phyloP scores from a whole-genome alignment of 1,284 basidiomycete genomes.

The Polyporus tsugae region DNA sequence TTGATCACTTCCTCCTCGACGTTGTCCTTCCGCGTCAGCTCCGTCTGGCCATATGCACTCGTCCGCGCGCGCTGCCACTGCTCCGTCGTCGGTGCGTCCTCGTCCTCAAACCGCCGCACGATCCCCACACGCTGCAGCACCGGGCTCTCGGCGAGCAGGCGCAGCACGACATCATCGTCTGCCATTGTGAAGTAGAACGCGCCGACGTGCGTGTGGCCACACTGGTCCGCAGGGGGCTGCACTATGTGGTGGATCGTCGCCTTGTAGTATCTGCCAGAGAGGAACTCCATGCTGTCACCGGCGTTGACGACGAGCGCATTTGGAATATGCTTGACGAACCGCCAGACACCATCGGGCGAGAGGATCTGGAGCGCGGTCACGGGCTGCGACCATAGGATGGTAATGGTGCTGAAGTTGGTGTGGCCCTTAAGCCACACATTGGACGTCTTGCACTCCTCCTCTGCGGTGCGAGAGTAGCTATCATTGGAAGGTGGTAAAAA shows the following conservation, averaged over 20 bases:
- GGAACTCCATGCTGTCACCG: slow-evolving; percentile 52
- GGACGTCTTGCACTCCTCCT: slow-evolving; percentile 63
- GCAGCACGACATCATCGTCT: slow-evolving; percentile 42
- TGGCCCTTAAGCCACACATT: slow-evolving; percentile 55
- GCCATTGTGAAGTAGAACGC: slow-evolving; percentile 52
- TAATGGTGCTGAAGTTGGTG: slow-evolving; percentile 69
- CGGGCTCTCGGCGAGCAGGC: slow-evolving; percentile 40
- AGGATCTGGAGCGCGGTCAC: slow-evolving; percentile 59
- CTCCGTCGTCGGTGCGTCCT: slow-evolving; percentile 47
- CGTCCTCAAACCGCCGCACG: slow-evolving; percentile 38
- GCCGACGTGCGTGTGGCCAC: slow-evolving; percentile 50
- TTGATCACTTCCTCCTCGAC: slow-evolving; percentile 53
- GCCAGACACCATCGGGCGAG: slow-evolving; percentile 54
- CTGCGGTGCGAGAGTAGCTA: slow-evolving; percentile 53
- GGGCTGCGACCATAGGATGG: slow-evolving; percentile 68
- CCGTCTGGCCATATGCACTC: slow-evolving; percentile 46
- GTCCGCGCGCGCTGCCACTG: slow-evolving; percentile 50
- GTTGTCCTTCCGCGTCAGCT: slow-evolving; percentile 45
- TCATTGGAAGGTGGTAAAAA: background rate
- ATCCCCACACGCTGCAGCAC: slow-evolving; percentile 44
- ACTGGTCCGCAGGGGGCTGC: slow-evolving; percentile 58
- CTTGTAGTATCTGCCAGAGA: slow-evolving; percentile 54
- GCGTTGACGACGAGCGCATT: slow-evolving; percentile 63
- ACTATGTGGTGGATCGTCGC: slow-evolving; percentile 53
- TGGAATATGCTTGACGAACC: slow-evolving; percentile 65